Percentiles rank a stretch among this genome's conserved stretches.
phyloP scores from a whole-genome alignment of 2,329 filamentous ascomycete genomes.

The Fusarium bulbicola region DNA sequence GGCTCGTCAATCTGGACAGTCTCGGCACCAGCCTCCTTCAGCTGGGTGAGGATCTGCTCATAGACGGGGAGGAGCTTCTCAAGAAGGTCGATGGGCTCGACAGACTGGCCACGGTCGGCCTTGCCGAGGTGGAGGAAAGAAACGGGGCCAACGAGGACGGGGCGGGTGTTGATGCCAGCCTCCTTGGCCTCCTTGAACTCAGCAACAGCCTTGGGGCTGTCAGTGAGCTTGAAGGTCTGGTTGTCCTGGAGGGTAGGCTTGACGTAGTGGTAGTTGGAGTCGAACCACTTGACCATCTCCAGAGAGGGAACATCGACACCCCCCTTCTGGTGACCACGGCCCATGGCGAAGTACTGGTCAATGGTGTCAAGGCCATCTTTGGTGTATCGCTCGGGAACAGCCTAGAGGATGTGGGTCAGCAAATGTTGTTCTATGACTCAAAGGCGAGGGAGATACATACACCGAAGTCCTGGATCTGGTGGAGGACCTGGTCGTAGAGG shows the following conservation, averaged over 20 bases:
- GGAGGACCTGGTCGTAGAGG: conserved; percentile 96
- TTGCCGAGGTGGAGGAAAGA: conserved; percentile 98
- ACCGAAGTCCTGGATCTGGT: conserved; percentile 98
- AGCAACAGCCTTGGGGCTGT: conserved; percentile 89
- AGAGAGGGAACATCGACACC: conserved; percentile 91
- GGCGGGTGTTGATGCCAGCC: conserved; percentile 90
- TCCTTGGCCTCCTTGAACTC: conserved; percentile 99
- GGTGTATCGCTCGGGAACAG: conserved; percentile 91
- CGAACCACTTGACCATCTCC: conserved; percentile 99
- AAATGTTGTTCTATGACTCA: background rate
- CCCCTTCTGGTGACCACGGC: conserved; percentile 96
- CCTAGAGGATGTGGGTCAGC: conserved; percentile 58
- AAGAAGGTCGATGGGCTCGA: conserved; percentile 93
- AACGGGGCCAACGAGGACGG: conserved; percentile 93
- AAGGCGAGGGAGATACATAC: conserved; percentile 62
- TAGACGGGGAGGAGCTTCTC: conserved; percentile 95
- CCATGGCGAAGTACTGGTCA: conserved; percentile 99
- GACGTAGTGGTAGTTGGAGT: conserved; percentile 99
- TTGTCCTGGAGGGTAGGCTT: conserved; percentile 98
- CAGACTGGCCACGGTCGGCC: conserved; percentile 93
- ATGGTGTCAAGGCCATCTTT: conserved; percentile 86
- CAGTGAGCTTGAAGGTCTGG: conserved; percentile 91
- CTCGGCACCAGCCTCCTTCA: conserved; percentile 96
- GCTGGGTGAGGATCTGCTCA: conserved; percentile 88
- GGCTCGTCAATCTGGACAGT: conserved; percentile 99